Evolutionary conservation across 2,329 filamentous ascomycete species (phyloP).

Genomic region (Cercospora sp.): DNA sequence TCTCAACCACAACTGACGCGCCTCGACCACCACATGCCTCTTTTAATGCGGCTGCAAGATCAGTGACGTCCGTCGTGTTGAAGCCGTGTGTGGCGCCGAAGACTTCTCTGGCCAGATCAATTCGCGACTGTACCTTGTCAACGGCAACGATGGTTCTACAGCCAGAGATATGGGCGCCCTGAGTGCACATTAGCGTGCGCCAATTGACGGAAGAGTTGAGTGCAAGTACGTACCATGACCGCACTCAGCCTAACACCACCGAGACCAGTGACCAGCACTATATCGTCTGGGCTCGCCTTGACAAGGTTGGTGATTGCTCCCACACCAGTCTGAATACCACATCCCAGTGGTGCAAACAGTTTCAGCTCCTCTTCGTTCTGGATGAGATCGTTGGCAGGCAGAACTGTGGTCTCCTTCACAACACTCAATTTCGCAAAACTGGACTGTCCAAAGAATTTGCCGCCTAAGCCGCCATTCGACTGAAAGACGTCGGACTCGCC

Average conservation of each 20-base stretch:
- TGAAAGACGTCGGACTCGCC: slow-evolving; percentile 27
- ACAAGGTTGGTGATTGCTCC: slow-evolving; percentile 32
- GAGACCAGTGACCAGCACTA: slow-evolving; percentile 30
- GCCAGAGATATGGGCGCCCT: slow-evolving; percentile 32
- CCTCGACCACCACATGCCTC: slow-evolving; percentile 39
- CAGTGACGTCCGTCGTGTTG: slow-evolving; percentile 35
- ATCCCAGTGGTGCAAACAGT: slow-evolving; percentile 31
- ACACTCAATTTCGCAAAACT: slow-evolving; percentile 30
- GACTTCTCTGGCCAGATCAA: slow-evolving; percentile 39
- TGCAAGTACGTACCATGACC: slow-evolving; percentile 37
- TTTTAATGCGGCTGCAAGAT: slow-evolving; percentile 37
- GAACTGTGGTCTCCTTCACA: slow-evolving; percentile 28
- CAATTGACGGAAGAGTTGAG: not conserved
- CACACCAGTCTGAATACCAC: slow-evolving; percentile 34
- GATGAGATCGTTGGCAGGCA: slow-evolving; percentile 28
- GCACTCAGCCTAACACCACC: slow-evolving; percentile 37
- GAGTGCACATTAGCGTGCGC: not conserved
- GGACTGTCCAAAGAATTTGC: slow-evolving; percentile 34
- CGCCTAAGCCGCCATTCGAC: slow-evolving; percentile 21
- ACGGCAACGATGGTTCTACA: slow-evolving; percentile 43
- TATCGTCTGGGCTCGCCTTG: slow-evolving; percentile 27
- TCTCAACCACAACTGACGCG: slow-evolving; percentile 47
- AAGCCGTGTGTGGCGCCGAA: slow-evolving; percentile 45
- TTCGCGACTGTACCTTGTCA: slow-evolving; percentile 38
- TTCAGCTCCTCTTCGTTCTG: slow-evolving; percentile 29